Evolutionary conservation across 257 asterid species (phyloP).

Genomic region (Fraxinus pennsylvanica): DNA sequence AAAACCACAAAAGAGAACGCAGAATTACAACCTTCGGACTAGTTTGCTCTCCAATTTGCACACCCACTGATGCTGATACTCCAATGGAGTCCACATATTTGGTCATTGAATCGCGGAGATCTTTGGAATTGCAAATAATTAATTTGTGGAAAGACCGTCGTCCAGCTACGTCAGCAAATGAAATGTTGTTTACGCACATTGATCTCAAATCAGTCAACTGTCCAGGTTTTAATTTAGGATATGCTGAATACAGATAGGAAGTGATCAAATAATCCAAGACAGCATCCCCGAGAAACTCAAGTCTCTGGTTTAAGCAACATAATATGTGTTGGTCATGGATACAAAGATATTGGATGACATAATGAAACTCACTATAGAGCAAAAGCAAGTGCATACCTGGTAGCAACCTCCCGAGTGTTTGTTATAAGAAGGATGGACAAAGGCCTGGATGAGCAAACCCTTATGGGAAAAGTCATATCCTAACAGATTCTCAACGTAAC

Average conservation of each 20-base stretch:
- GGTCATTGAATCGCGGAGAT: slow-evolving; percentile 62
- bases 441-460: slow-evolving; percentile 95
- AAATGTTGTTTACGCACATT: slow-evolving; percentile 60
- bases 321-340: slow-evolving; percentile 23
- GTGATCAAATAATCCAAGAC: slow-evolving; percentile 95
- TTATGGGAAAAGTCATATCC: slow-evolving; percentile 61
- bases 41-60: slow-evolving; percentile 48
- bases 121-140: slow-evolving; percentile 64
- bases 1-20: background rate
- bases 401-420: slow-evolving; percentile 83
- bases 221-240: slow-evolving; percentile 89
- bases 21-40: slow-evolving; percentile 79
- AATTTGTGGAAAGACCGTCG: slow-evolving; percentile 60
- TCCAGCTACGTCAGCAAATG: slow-evolving; percentile 86
- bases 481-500: slow-evolving; percentile 56
- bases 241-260: slow-evolving; percentile 79
- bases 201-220: slow-evolving; percentile 96
- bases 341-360: slow-evolving; percentile 9
- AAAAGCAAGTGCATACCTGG: slow-evolving; percentile 55
- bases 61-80: slow-evolving; percentile 39
- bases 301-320: slow-evolving; percentile 64
- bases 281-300: slow-evolving; percentile 98
- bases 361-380: slow-evolving; percentile 16
- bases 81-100: slow-evolving; percentile 51
- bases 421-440: slow-evolving; percentile 89